phyloP scores from a whole-genome alignment of 1,284 basidiomycete species.

The Stereum hirsutum region DNA sequence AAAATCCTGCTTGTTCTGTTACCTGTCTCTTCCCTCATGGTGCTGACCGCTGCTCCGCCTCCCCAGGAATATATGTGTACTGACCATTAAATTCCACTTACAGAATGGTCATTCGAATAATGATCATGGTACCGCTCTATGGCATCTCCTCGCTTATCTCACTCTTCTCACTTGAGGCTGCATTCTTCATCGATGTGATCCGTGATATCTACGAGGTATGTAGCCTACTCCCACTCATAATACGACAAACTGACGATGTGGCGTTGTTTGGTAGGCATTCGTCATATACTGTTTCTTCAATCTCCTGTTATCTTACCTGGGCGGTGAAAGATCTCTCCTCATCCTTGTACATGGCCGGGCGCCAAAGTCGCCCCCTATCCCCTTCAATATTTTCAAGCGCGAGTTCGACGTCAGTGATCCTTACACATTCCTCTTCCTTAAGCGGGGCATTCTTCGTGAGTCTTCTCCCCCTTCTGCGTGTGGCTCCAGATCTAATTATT shows the following conservation, averaged over 20 bases:
- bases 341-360: slow-evolving; percentile 86
- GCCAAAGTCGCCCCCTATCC: slow-evolving; percentile 83
- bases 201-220: slow-evolving; percentile 94
- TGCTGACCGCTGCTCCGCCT: too few species aligned
- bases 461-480: slow-evolving; percentile 13
- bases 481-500: slow-evolving; percentile 5
- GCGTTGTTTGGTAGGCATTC: slow-evolving; percentile 62
- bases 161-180: slow-evolving; percentile 89
- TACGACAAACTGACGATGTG: slow-evolving; percentile 1
- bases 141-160: slow-evolving; percentile 89
- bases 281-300: slow-evolving; percentile 94
- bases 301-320: slow-evolving; percentile 78
- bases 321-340: slow-evolving; percentile 88
- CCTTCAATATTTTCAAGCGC: slow-evolving; percentile 65
- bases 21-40: too few species aligned
- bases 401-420: slow-evolving; percentile 91
- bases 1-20: too few species aligned
- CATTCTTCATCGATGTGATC: slow-evolving; percentile 93
- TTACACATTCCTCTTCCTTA: slow-evolving; percentile 88
- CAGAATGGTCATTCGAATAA: slow-evolving; percentile 91
- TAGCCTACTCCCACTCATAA: slow-evolving; percentile 2
- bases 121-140: slow-evolving; percentile 96
- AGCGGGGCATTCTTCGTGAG: slow-evolving; percentile 90
- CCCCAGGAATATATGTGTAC: too few species aligned
- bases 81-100: slow-evolving; percentile 11